Base-by-base conservation (phyloP, 192 early-diverging fungal species). In the Dispira simplex region DNA sequence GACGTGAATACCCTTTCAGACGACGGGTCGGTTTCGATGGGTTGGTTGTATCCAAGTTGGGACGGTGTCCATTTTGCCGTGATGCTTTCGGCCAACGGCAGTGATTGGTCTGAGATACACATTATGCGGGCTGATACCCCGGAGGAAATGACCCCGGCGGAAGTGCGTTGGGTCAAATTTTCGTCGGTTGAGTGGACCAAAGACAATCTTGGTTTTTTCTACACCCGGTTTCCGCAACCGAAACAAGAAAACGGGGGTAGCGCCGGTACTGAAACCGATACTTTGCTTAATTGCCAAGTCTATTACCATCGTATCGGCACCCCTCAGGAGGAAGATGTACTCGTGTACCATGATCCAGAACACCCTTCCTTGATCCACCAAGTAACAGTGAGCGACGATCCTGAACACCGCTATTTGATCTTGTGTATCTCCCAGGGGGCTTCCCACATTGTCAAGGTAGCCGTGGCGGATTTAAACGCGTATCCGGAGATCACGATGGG, bases 191-290 rank as follows among this genome's bases (percentile, higher is more conserved):
- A 62, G 5, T 88, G 81, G 70, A 83, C 84, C 8, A 73, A 81
- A 48, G 85, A 89, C 66, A 86, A 89, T 26, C 76, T 72, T 63
- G 87, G 87, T 0, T 86, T 85, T 65, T 85, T 85, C 65, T 89
- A 89, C 65, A 64, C 56, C 18, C 66, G 75, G 25, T 85, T 53
- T 53, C 51, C 51, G 12, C 12, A 77, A 53, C 75, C 80, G 27
- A 67, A 78, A 32, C 63, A 67, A 25, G 56, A 28, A 4, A 64
- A 77, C 62, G 58, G 25, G 28, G 70, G 64, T 51, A 72, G 75
- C 46, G 77, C 74, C 25, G 84, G 84, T 27, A 85, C 81, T 1
- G 83, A 85, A 62, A 85, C 81, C 9, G 76, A 80, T 44, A 18
- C 56, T 45, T 78, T 78, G 52, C 52, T 57, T 46, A 73, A 83